phyloP scores from a whole-genome alignment of 331 rosid genomes.

The Rosa hybrid region DNA sequence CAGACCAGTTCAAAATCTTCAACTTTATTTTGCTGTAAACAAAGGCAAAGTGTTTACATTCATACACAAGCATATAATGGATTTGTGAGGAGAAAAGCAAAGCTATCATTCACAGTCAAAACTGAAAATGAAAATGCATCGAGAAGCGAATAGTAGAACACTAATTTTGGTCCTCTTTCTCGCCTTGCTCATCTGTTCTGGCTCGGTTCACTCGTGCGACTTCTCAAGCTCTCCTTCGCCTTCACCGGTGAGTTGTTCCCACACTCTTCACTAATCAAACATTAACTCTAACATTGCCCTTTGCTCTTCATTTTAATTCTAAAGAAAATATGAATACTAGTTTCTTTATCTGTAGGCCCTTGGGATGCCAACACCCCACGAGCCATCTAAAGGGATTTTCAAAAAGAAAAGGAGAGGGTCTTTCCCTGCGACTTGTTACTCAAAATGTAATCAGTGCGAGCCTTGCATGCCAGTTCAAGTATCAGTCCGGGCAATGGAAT shows the following conservation, averaged over 20 bases:
- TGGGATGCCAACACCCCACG: background rate
- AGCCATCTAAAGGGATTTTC: constrained; percentile 14
- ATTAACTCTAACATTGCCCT: background rate
- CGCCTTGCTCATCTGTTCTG: constrained; percentile 25
- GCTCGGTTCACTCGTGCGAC: constrained; percentile 18
- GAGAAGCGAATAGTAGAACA: constrained; percentile 18
- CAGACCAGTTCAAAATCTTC: constrained; percentile 23
- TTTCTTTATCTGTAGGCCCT: constrained; percentile 25
- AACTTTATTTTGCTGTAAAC: background rate
- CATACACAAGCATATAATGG: background rate
- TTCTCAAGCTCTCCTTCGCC: constrained; percentile 43
- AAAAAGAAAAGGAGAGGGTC: constrained; percentile 41
- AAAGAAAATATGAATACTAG: background rate
- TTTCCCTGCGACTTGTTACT: constrained; percentile 43
- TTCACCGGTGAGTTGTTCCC: constrained; percentile 37
- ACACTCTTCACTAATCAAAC: background rate
- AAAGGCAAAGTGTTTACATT: background rate
- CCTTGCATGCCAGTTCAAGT: constrained; percentile 71
- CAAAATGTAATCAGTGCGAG: constrained; percentile 55
- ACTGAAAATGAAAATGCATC: constrained; percentile 19
- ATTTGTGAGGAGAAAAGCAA: background rate
- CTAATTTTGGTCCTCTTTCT: constrained; percentile 20
- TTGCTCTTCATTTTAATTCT: background rate
- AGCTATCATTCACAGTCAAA: background rate
- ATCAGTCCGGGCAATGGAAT: constrained; percentile 41